These are phyloP conservation scores for Rhodotorula paludigena DNA, from an alignment of 768 basidiomycete species.

Conservation along the genomic window DNA sequence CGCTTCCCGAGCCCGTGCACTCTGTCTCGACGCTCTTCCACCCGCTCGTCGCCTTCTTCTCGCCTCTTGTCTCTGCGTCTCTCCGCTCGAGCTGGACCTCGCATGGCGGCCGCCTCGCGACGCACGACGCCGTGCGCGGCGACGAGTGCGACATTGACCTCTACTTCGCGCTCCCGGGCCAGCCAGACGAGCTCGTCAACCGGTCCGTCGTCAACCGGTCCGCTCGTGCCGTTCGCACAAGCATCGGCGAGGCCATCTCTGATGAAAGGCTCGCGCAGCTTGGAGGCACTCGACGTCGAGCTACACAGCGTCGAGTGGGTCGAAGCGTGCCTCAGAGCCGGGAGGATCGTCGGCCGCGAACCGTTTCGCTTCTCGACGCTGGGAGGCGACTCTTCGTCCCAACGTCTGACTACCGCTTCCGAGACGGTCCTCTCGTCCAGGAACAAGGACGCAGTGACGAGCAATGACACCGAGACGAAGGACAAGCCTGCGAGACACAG, in stretches of 20 bases:
- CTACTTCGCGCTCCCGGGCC: not conserved
- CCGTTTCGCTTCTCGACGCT: not conserved
- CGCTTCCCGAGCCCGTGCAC: no score
- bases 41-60: slow-evolving; percentile 8
- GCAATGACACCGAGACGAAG: no score
- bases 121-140: not conserved
- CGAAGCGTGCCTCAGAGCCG: not conserved
- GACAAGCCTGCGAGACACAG: no score
- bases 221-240: not conserved
- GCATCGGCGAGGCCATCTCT: not conserved
- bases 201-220: not conserved
- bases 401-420: not conserved
- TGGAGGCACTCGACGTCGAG: not conserved
- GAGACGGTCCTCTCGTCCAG: not conserved
- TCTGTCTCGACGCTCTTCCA: not conserved
- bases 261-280: not conserved
- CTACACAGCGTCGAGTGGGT: not conserved
- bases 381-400: not conserved
- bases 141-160: not conserved
- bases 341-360: not conserved
- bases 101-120: not conserved
- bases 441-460: no score
- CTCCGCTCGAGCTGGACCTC: not conserved
- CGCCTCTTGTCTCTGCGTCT: not conserved
- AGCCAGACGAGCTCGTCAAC: not conserved